Evolutionary conservation across 805 yeast genomes (phyloP), one percentile per base, ranked within the genome.

Genomic region (Suhomyces emberorum): DNA sequence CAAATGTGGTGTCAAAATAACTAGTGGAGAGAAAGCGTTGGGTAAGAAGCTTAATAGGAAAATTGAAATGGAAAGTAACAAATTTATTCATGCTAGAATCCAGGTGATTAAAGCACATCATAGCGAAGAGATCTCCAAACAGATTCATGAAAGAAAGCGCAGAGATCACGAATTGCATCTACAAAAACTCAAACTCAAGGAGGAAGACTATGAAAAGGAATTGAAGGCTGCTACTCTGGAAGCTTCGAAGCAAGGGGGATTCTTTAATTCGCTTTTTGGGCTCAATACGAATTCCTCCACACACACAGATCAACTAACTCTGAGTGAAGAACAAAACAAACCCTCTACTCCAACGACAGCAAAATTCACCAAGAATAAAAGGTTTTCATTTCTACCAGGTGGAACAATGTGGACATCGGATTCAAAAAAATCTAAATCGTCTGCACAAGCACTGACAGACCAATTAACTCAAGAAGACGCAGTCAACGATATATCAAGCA

Each of bases 131-230:
- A 65, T 67, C 34, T 44, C 56, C 15, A 48, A 58, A 30, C 57
- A 59, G 42, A 59, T 68, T 33, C 61, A 57, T 36, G 71, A 65
- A 35, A 52, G 74, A 29, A 63, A 61, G 39, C 51, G 60, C 21
- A 52, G 51, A 31, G 74, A 68, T 42, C 71, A 66, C 42, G 72
- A 67, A 37, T 30, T 50, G 28, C 62, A 60, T 33, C 51, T 68
- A 12, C 52, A 51, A 30, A 59, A 65, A 35, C 45, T 67, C 21
- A 57, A 53, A 38, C 42, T 46, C 30, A 65, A 63, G 47, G 72
- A 68, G 43, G 69, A 61, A 38, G 64, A 65, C 39, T 64, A 61
- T 35, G 71, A 63, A 30, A 47, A 49, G 30, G 55, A 54, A 18
- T 34, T 64, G 17, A 45, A 51, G 26, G 49, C 53, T 4, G 64